Base-by-base conservation (phyloP, 2,329 filamentous ascomycete species). In the Chrysoporthe austroafricana region DNA sequence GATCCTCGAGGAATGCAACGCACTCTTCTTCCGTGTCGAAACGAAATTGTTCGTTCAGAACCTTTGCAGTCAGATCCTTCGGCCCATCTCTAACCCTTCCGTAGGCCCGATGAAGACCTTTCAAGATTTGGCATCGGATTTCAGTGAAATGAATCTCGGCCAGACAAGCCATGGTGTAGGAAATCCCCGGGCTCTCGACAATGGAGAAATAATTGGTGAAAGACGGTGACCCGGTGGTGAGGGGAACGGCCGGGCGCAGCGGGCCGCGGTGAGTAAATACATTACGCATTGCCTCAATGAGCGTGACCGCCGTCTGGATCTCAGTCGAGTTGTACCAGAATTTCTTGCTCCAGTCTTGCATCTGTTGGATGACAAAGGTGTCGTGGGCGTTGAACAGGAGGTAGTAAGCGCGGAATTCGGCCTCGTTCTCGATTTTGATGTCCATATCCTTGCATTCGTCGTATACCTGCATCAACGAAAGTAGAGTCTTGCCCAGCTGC, bases 1-100 rank as follows among this genome's bases (percentile, higher is more conserved):
- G 86, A n/a, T 83, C 77, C 71, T 86, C 83, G 0, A 87, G 88
- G 76, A 93, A 90, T 0, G 84, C 81, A 18, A 91, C 82, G 9
- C 91, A 90, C 67, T 93, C 88, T 43, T 85, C 78, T 66, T 90
- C 84, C 0, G 85, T 87, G 70, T 93, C 91, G 71, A 93, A 94
- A 18, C 83, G 81, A n/a, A 91, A 79, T 69, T 86, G 85, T 9
- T 77, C 78, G 73, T 89, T 89, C 36, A 90, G 76, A 5, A 82
- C 82, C 0, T 79, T 76, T 0, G 87, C 82, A 0, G 87, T 89
- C 58, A 90, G 83, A 70, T 90, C 88, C 71, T 85, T 87, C 2
- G 87, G 83, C 6, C 84, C 81, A 63, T 85, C 84, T 68, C 86
- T 82, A 34, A 85, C 85, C 66, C 87, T 83, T 1, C 85, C 81